Conservation (phyloP, 2,329 filamentous ascomycete genomes). For the Cladosporium cucumerinum region DNA sequence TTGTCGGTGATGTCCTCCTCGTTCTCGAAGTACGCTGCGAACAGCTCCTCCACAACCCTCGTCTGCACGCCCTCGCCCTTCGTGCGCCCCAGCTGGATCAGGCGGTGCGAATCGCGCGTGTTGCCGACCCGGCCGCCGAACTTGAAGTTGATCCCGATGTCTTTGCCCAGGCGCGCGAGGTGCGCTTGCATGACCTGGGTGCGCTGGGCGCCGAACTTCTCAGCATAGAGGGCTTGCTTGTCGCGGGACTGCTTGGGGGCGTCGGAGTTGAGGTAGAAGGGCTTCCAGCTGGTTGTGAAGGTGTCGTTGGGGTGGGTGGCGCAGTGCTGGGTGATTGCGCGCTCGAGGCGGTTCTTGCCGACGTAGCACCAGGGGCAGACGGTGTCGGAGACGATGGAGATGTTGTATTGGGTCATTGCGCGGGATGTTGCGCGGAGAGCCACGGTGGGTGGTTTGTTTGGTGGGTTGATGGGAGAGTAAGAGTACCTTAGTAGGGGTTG, state of each 20-base stretch:
- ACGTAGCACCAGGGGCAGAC: conserved; percentile 77
- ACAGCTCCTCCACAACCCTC: conserved; percentile 59
- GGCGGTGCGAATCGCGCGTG: conserved; percentile 74
- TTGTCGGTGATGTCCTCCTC: conserved; percentile 47
- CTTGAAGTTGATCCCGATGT: conserved; percentile 70
- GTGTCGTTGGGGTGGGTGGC: conserved; percentile 59
- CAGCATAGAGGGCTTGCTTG: conserved; percentile 57
- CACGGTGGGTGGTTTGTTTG: conserved; percentile 17
- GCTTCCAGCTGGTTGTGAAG: conserved; percentile 71
- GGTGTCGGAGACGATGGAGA: conserved; percentile 76
- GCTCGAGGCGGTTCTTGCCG: conserved; percentile 70
- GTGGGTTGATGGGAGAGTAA: background rate
- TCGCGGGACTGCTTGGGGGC: conserved; percentile 50
- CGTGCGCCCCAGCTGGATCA: conserved; percentile 66
- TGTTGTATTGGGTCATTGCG: conserved; percentile 70
- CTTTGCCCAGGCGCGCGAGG: conserved; percentile 56
- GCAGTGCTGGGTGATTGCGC: conserved; percentile 63
- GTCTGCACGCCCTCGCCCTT: conserved; percentile 56
- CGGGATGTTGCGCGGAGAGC: conserved; percentile 26
- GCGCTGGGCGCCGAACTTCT: conserved; percentile 64
- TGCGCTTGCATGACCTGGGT: conserved; percentile 55
- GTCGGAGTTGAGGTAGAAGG: conserved; percentile 75
- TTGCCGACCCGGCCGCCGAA: conserved; percentile 70
- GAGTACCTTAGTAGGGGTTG: background rate
- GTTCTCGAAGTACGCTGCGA: conserved; percentile 54